Conservation (phyloP, 2,329 filamentous ascomycete genomes). For the Alternaria sp. region DNA sequence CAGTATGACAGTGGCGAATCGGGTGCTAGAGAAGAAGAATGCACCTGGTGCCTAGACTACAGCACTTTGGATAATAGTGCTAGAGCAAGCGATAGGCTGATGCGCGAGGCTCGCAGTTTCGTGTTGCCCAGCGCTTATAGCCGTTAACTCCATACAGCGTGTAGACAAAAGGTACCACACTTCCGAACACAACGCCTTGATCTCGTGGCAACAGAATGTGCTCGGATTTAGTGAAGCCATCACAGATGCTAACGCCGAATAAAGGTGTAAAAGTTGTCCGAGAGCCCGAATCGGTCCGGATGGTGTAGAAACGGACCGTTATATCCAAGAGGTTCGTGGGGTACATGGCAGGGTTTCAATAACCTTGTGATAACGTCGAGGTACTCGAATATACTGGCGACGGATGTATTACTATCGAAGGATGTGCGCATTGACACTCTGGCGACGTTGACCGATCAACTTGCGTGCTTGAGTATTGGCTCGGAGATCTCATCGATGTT, state of each 20-base stretch:
- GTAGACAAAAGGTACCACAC: not conserved
- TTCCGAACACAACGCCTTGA: not conserved
- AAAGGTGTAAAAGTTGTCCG: not conserved
- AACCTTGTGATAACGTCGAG: not conserved
- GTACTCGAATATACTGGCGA: slow-evolving; percentile 3
- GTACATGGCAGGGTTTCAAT: not conserved
- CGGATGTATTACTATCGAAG: slow-evolving; percentile 4
- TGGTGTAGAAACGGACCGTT: not conserved
- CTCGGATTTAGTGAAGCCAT: too few species aligned
- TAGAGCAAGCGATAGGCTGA: not conserved
- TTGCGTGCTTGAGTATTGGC: slow-evolving; percentile 11
- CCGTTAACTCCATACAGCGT: slow-evolving; percentile 7
- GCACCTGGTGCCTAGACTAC: not conserved
- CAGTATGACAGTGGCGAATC: not conserved
- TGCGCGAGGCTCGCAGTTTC: not conserved
- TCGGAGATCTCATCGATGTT: slow-evolving; percentile 8
- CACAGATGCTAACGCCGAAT: not conserved
- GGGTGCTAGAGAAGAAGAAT: not conserved
- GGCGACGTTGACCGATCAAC: slow-evolving; percentile 13
- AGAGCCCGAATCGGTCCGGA: not conserved
- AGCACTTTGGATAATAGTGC: not conserved
- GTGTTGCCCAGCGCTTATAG: not conserved
- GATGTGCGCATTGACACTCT: slow-evolving; percentile 15
- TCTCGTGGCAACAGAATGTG: not conserved
- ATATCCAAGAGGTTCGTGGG: not conserved